Percentiles rank a stretch among this genome's conserved stretches.
Evolutionary conservation across 2,329 filamentous ascomycete genomes (phyloP).

Genomic region (Sporothrix euskadiensis): DNA sequence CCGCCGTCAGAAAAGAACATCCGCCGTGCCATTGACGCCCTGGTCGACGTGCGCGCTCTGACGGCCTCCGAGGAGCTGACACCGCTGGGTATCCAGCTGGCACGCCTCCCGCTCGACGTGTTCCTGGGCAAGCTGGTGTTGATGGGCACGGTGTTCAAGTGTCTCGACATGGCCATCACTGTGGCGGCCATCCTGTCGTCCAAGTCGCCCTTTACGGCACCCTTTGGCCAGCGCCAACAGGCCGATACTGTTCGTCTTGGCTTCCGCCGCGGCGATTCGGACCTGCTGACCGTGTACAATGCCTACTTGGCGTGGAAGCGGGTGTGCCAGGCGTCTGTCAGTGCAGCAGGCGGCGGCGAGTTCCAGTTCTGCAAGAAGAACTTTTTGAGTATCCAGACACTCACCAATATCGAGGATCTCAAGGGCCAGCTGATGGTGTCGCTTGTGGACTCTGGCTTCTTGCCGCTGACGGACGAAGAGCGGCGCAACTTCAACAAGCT

Average conservation of each 20-base stretch:
- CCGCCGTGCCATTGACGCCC: slow-evolving; percentile 83
- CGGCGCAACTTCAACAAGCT: slow-evolving; percentile 66
- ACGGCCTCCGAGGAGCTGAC: slow-evolving; percentile 82
- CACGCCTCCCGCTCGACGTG: slow-evolving; percentile 86
- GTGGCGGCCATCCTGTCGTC: slow-evolving; percentile 91
- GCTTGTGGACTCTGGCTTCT: slow-evolving; percentile 80
- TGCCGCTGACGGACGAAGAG: slow-evolving; percentile 73
- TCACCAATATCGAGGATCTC: slow-evolving; percentile 90
- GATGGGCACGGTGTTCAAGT: slow-evolving; percentile 82
- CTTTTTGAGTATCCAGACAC: slow-evolving; percentile 83
- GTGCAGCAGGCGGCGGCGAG: slow-evolving; percentile 63
- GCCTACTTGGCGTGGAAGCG: slow-evolving; percentile 88
- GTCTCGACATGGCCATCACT: slow-evolving; percentile 86
- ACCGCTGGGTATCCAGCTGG: slow-evolving; percentile 79
- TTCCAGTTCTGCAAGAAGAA: slow-evolving; percentile 93
- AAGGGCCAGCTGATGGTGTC: slow-evolving; percentile 88
- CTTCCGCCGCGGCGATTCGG: slow-evolving; percentile 86
- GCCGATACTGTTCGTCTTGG: slow-evolving; percentile 75
- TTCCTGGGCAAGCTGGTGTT: slow-evolving; percentile 93
- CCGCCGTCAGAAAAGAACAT: slow-evolving; percentile 91
- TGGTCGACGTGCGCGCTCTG: slow-evolving; percentile 89
- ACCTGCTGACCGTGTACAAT: slow-evolving; percentile 89
- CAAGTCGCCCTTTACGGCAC: slow-evolving; percentile 88
- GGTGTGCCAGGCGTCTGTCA: slow-evolving; percentile 66
- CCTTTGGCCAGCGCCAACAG: slow-evolving; percentile 79